Evolutionary conservation across 305 asterid genomes (phyloP).

Genomic region (Plantago coronopus): DNA sequence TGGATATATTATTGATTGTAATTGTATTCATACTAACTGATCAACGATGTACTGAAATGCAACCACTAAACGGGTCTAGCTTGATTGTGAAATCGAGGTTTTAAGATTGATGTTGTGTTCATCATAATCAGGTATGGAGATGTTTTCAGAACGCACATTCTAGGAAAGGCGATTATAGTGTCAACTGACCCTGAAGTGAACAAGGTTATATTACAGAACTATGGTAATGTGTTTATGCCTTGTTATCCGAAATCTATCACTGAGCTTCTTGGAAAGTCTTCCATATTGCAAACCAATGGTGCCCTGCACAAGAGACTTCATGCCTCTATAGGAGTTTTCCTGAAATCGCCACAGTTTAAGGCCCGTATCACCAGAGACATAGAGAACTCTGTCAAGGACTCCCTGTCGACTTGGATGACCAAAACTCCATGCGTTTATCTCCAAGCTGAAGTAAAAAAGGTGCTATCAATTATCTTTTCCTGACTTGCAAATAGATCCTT

Average conservation of each 20-base stretch:
- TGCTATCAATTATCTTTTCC: slow-evolving; percentile 9
- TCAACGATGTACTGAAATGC: not conserved
- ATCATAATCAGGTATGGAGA: slow-evolving; percentile 59
- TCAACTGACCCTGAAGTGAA: slow-evolving; percentile 84
- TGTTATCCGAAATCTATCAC: slow-evolving; percentile 82
- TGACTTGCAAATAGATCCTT: no score
- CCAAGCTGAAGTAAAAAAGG: slow-evolving; percentile 81
- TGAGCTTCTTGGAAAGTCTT: slow-evolving; percentile 72
- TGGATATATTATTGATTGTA: not conserved
- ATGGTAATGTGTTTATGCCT: slow-evolving; percentile 61
- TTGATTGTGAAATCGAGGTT: not conserved
- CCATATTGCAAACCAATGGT: slow-evolving; percentile 74
- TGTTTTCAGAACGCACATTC: slow-evolving; percentile 75
- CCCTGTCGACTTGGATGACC: slow-evolving; percentile 56
- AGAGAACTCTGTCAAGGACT: slow-evolving; percentile 39
- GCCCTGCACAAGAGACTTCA: slow-evolving; percentile 66
- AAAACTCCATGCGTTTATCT: slow-evolving; percentile 33
- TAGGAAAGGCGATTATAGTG: slow-evolving; percentile 78
- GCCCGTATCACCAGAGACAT: slow-evolving; percentile 60
- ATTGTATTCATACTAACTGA: no score
- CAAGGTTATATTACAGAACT: slow-evolving; percentile 61
- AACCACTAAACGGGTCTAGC: not conserved
- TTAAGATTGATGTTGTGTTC: not conserved
- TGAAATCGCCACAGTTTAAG: slow-evolving; percentile 67
- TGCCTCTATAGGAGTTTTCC: slow-evolving; percentile 59